These are phyloP conservation scores for baker's yeast (Saccharomyces cerevisiae) DNA, from an alignment of 805 yeast species.

Conservation along the genomic window DNA sequence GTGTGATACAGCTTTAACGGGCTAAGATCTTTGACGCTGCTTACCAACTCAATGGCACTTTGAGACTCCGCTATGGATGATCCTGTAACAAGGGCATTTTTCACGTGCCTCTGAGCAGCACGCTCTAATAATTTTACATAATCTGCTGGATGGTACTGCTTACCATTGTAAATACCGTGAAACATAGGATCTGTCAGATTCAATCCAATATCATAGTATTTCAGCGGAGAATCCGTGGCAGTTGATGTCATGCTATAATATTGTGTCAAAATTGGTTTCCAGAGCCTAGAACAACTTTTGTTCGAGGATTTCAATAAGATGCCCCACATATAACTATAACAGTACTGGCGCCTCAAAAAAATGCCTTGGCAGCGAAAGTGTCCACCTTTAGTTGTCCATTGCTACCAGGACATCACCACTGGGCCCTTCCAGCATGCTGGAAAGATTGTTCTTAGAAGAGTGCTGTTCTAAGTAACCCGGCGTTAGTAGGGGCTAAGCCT, in stretches of 20 bases:
- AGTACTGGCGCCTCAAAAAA: not conserved
- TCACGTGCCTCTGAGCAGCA: constrained; percentile 59
- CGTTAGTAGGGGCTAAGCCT: not conserved
- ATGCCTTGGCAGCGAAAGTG: not conserved
- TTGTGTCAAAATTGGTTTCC: constrained; percentile 1
- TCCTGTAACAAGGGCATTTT: constrained; percentile 73
- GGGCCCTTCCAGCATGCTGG: not conserved
- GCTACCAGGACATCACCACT: not conserved
- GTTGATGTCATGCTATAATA: not conserved
- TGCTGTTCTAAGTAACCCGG: not conserved
- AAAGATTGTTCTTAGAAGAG: not conserved
- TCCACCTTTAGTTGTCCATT: not conserved
- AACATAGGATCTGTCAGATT: constrained; percentile 88
- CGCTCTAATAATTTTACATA: constrained; percentile 53
- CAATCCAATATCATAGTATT: constrained; percentile 46
- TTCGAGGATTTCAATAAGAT: not conserved
- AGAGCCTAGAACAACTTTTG: constrained; percentile 1
- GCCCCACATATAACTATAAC: not conserved
- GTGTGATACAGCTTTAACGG: constrained; percentile 46
- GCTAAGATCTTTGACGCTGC: constrained; percentile 18
- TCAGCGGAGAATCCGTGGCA: constrained; percentile 1
- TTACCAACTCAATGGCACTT: constrained; percentile 45
- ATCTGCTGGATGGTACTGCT: constrained; percentile 60
- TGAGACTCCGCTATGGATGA: constrained; percentile 61
- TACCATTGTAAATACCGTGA: constrained; percentile 67